These are phyloP conservation scores for Gracilaria caudata DNA, from an alignment of 23 red algal species.

Conservation along the genomic window DNA sequence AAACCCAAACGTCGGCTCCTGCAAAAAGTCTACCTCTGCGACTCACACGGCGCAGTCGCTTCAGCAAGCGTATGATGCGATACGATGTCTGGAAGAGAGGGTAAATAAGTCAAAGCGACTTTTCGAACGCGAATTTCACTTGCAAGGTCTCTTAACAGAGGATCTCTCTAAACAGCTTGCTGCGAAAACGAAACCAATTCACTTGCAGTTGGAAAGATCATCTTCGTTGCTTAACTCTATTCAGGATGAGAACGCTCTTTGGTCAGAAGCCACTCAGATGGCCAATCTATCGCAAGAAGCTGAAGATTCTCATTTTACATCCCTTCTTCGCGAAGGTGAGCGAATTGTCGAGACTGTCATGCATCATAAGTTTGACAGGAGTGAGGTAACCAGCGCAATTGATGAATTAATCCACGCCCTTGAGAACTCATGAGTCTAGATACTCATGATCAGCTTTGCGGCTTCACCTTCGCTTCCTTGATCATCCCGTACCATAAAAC, in stretches of 20 bases:
- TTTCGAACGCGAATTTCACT: slow-evolving; percentile 5
- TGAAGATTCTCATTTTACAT: neutral
- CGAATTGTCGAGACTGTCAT: neutral
- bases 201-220: neutral
- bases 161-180: neutral
- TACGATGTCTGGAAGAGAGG: neutral
- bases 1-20: neutral
- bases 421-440: neutral
- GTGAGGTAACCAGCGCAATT: neutral
- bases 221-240: neutral
- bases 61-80: neutral
- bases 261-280: slow-evolving; percentile 8
- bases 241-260: neutral
- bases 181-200: neutral
- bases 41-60: neutral
- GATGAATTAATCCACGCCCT: slow-evolving; percentile 10
- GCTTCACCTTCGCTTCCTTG: neutral
- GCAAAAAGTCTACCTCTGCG: neutral
- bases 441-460: neutral
- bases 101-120: neutral
- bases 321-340: neutral
- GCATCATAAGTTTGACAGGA: neutral
- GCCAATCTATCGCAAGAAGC: neutral
- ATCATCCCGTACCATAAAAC: neutral
- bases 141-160: neutral